A percentile compares a stretch with the other conserved stretches of the same genome.
These are phyloP conservation scores for Carallia pectinifolia DNA, from an alignment of 345 rosid species.

Conservation along the genomic window DNA sequence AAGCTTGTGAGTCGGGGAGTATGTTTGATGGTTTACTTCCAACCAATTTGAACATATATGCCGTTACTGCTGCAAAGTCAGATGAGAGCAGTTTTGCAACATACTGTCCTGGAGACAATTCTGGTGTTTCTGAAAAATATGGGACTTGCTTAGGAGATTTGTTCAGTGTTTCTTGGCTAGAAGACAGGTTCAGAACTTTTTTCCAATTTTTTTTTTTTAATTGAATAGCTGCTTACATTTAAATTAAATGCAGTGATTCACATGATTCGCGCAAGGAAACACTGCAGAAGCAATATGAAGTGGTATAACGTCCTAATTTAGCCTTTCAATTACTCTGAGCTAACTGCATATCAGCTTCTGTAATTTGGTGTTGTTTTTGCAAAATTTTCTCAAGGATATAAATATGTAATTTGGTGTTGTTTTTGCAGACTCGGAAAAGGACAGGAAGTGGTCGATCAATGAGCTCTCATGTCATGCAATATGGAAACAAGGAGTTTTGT, in stretches of 20 bases:
- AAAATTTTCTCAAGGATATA: no score
- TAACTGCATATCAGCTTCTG: not conserved
- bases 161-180: slow-evolving; percentile 78
- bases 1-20: slow-evolving; percentile 72
- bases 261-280: slow-evolving; percentile 57
- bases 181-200: slow-evolving; percentile 51
- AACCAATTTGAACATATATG: slow-evolving; percentile 34
- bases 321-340: not conserved
- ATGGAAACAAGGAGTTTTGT: slow-evolving; percentile 39
- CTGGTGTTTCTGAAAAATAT: slow-evolving; percentile 27
- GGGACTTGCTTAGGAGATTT: slow-evolving; percentile 61
- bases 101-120: slow-evolving; percentile 39
- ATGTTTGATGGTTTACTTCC: slow-evolving; percentile 59
- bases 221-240: not conserved
- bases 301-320: slow-evolving; percentile 20
- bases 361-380: no score
- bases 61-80: slow-evolving; percentile 57
- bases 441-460: slow-evolving; percentile 21
- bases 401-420: not conserved
- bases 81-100: slow-evolving; percentile 47
- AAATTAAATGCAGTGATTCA: slow-evolving; percentile 35
- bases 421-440: slow-evolving; percentile 43
- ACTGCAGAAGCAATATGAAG: slow-evolving; percentile 43
- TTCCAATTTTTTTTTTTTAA: no score
- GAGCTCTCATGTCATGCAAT: slow-evolving; percentile 56